phyloP scores from a whole-genome alignment of 331 rosid species.

The Quercus tomentella region DNA sequence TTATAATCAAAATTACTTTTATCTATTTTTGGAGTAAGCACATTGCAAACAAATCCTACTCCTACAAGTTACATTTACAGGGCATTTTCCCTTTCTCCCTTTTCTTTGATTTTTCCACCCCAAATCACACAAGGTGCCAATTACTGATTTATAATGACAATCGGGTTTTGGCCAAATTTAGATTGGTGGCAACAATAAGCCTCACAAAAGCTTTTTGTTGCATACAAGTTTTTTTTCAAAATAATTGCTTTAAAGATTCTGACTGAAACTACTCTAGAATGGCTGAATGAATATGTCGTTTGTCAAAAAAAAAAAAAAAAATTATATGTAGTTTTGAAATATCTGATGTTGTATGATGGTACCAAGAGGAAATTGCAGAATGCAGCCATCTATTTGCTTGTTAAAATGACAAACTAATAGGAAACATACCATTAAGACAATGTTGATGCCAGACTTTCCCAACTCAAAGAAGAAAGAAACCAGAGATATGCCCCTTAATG shows the following conservation, averaged over 20 bases:
- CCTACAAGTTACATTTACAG: neutral
- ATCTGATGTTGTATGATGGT: no score
- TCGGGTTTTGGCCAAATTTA: neutral
- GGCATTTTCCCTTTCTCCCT: neutral
- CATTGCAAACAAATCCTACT: neutral
- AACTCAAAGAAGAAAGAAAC: constrained; percentile 68
- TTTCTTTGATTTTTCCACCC: neutral
- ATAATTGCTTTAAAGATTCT: neutral
- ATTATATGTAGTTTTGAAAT: no score
- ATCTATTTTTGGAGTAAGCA: neutral
- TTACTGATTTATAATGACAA: neutral
- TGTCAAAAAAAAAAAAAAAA: neutral
- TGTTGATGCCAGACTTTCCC: constrained; percentile 75
- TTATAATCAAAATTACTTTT: neutral
- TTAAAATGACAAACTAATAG: neutral
- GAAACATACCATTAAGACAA: constrained; percentile 55
- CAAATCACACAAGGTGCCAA: no score
- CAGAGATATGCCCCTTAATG: constrained; percentile 62
- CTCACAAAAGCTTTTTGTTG: neutral
- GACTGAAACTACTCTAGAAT: neutral
- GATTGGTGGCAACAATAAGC: neutral
- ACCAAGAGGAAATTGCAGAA: no score
- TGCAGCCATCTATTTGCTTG: no score
- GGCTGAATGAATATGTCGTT: neutral
- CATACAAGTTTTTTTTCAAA: neutral